A percentile compares a stretch with the other conserved stretches of the same genome.
These are phyloP conservation scores for Malassezia slooffiae DNA, from an alignment of 1,284 basidiomycete genomes.

Conservation along the genomic window DNA sequence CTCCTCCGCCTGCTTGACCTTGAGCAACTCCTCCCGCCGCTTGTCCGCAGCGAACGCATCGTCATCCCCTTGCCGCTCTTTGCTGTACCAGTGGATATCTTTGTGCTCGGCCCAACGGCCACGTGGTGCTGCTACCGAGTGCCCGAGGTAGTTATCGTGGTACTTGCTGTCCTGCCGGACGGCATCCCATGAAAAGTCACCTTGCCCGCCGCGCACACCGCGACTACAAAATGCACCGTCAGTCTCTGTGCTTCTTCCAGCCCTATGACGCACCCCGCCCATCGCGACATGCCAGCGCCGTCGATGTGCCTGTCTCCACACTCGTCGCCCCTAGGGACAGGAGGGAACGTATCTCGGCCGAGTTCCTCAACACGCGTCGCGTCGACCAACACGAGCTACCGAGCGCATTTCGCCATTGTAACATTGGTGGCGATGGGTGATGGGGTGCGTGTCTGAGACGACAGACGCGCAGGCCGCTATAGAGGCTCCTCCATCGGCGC, in stretches of 20 bases:
- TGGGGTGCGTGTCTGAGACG: too few relatives aligned
- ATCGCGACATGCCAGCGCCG: background rate
- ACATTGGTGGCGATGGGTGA: too few relatives aligned
- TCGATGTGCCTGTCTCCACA: too few relatives aligned
- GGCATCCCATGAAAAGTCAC: constrained; percentile 41
- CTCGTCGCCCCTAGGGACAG: too few relatives aligned
- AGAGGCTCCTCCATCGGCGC: too few relatives aligned
- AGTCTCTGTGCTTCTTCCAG: too few relatives aligned
- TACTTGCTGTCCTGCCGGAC: constrained; percentile 39
- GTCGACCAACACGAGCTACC: too few relatives aligned
- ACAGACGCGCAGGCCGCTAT: too few relatives aligned
- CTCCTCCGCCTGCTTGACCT: constrained; percentile 35
- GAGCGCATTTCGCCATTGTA: too few relatives aligned
- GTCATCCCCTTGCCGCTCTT: constrained; percentile 16
- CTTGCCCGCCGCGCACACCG: constrained; percentile 39
- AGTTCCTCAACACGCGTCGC: too few relatives aligned
- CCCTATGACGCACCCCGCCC: background rate
- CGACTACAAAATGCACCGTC: constrained; percentile 8
- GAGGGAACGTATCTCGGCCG: too few relatives aligned
- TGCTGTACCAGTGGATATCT: constrained; percentile 46
- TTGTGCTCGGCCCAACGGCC: constrained; percentile 42
- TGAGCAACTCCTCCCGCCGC: constrained; percentile 27
- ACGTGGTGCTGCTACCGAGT: constrained; percentile 40
- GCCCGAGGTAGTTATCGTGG: constrained; percentile 43
- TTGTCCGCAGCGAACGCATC: constrained; percentile 15